Evolutionary conservation across 345 rosid species (phyloP), one percentile per base, ranked within the genome.

Genomic region (Passiflora organensis): DNA sequence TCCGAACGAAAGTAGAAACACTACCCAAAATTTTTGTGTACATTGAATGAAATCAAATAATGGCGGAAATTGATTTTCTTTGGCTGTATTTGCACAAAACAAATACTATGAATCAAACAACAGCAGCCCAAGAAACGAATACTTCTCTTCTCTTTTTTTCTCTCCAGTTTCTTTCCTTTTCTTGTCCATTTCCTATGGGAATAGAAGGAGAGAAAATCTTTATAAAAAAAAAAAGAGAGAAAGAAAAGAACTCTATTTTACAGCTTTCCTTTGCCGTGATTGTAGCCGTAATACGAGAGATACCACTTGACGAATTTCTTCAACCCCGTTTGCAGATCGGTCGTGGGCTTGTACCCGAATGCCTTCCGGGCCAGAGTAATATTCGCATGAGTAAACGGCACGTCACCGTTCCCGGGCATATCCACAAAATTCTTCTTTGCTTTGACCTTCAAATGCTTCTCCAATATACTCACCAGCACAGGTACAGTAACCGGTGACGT

Each of bases 371-470:
- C 56, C 62, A 22, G 50, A 13, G 51, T 64, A 10, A 56, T 64
- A 56, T 64, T 56, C 4, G 68, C 68, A 21, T 64, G 68, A 0
- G 68, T 64, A 20, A 64, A 64, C 3, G 68, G 68, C 6, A 64
- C 68, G 62, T 64, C 68, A n/a, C 68, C 68, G 62, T 64, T 64
- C 42, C 68, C 68, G 0, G 68, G 68, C 68, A 64, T 64, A 16
- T 64, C 68, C 10, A 64, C 56, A 2, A 64, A 6, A 5, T 34
- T 51, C 52, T 32, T 58, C 38, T 58, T 65, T 44, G 63, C 63
- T 14, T 65, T 56, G 16, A 23, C 56, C 51, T 43, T 65, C 53
- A 65, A 23, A 18, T 65, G 63, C 63, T 46, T 65, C 57, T 65
- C 69, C 38, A 65, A 12, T 43, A 65, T 57, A 1, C 32, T 58